Evolutionary conservation across 176 grass and related monocot species (phyloP).

Genomic region (Triticum timopheevii): DNA sequence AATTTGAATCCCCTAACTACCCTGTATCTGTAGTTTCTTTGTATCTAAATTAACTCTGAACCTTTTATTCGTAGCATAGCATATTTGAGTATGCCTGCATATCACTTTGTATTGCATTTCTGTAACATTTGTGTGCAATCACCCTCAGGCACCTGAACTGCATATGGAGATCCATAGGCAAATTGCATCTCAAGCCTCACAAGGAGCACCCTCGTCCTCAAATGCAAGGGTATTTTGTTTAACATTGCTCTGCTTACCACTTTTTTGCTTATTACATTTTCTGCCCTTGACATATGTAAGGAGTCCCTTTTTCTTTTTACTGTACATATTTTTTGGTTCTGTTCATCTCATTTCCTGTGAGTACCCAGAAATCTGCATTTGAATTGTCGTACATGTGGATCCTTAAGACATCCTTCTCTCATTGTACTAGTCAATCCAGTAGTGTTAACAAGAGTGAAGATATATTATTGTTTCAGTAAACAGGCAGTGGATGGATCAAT

Average conservation of each 20-base stretch:
- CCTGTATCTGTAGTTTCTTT: neutral
- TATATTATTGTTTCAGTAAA: neutral
- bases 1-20: neutral
- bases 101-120: neutral
- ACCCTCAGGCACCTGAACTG: conserved; percentile 59
- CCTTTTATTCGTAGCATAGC: neutral
- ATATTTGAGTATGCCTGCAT: neutral
- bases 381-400: neutral
- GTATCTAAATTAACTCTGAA: neutral
- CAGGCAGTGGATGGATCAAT: neutral
- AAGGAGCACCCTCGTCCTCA: conserved; percentile 39
- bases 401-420: neutral
- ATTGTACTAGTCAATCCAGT: neutral
- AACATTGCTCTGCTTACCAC: neutral
- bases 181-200: conserved; percentile 50
- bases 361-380: neutral
- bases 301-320: neutral
- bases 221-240: conserved; percentile 53
- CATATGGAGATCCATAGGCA: conserved; percentile 69
- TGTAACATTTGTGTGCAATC: neutral
- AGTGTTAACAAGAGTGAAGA: neutral
- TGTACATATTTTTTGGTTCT: neutral
- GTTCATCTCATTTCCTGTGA: conserved; percentile 11
- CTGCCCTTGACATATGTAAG: neutral
- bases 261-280: neutral